Conservation (phyloP, 169 alveolate genomes). For the Plasmodium relictum region DNA sequence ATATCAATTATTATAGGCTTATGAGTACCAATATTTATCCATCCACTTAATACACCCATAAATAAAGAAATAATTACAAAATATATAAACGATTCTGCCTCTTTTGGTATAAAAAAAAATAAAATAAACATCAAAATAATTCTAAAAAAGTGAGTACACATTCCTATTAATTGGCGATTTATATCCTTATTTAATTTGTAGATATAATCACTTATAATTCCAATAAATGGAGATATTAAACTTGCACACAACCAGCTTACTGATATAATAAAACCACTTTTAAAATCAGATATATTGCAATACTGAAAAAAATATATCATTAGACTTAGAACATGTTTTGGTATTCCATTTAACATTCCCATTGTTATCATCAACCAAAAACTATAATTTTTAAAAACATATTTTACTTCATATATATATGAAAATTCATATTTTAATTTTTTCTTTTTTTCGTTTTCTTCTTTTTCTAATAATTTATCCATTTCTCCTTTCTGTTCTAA, state of each 20-base stretch:
- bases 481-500: slow-evolving; percentile 17
- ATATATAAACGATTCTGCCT: slow-evolving; percentile 72
- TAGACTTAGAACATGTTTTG: slow-evolving; percentile 80
- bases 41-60: slow-evolving; percentile 83
- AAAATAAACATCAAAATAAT: slow-evolving; percentile 77
- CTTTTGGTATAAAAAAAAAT: slow-evolving; percentile 79
- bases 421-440: slow-evolving; percentile 53
- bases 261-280: slow-evolving; percentile 79
- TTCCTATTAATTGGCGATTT: slow-evolving; percentile 81
- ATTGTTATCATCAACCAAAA: slow-evolving; percentile 81
- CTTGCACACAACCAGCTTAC: slow-evolving; percentile 83
- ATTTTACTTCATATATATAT: slow-evolving; percentile 68
- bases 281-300: slow-evolving; percentile 81
- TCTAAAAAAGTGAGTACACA: slow-evolving; percentile 77
- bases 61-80: slow-evolving; percentile 77
- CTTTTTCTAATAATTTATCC: slow-evolving; percentile 15
- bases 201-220: slow-evolving; percentile 79
- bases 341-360: slow-evolving; percentile 83
- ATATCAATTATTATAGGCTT: slow-evolving; percentile 81
- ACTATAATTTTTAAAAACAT: slow-evolving; percentile 80
- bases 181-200: slow-evolving; percentile 76
- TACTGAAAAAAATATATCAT: slow-evolving; percentile 83
- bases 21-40: slow-evolving; percentile 83
- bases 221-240: slow-evolving; percentile 81
- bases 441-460: slow-evolving; percentile 23